Conservation (phyloP, 805 yeast genomes). For the Starmerella davenportii region DNA sequence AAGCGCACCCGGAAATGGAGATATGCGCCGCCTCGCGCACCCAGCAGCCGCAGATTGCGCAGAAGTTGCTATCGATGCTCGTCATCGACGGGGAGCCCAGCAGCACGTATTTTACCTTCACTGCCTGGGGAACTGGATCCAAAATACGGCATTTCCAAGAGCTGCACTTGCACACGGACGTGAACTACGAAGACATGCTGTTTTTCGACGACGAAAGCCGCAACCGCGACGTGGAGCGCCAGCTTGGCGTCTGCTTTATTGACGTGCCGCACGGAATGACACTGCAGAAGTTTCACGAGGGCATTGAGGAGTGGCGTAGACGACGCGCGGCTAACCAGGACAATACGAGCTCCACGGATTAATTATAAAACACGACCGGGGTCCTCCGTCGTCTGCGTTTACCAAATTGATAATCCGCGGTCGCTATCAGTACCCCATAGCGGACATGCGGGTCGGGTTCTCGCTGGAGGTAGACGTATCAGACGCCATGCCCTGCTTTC, state of each 20-base stretch:
- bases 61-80: conserved; percentile 36
- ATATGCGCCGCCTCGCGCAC: conserved; percentile 68
- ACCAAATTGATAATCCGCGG: no score
- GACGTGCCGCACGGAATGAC: conserved; percentile 36
- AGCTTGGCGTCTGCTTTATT: conserved; percentile 51
- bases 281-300: conserved; percentile 8
- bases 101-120: conserved; percentile 31
- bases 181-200: conserved; percentile 34
- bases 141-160: conserved; percentile 36
- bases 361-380: no score
- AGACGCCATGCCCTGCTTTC: no score
- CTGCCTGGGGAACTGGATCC: conserved; percentile 28
- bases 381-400: no score
- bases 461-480: no score
- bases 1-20: conserved; percentile 28
- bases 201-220: conserved; percentile 68
- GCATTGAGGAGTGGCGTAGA: conserved; percentile 14
- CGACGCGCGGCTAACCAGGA: no score
- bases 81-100: conserved; percentile 38
- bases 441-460: no score
- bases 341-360: no score
- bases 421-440: no score
- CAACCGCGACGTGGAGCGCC: conserved; percentile 51
- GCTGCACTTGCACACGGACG: conserved; percentile 32
- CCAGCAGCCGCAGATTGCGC: conserved; percentile 59